These are phyloP conservation scores for Cichorium intybus DNA, from an alignment of 140 eudicot species.

Conservation along the genomic window DNA sequence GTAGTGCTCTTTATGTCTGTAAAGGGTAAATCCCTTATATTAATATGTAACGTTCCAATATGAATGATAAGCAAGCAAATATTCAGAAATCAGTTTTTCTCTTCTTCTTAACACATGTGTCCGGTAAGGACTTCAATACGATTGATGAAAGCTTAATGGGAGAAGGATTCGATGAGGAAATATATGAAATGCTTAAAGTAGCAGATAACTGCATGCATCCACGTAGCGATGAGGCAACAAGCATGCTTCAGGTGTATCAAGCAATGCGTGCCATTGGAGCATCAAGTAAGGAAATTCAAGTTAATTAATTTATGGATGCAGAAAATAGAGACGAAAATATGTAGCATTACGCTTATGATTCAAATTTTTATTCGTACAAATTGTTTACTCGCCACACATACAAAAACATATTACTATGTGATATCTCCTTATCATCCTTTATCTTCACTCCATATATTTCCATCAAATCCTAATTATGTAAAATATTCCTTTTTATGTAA, in stretches of 20 bases:
- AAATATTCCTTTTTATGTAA: no score
- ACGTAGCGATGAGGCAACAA: constrained; percentile 1
- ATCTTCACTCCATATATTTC: background rate
- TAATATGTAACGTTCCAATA: no score
- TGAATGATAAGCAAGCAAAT: no score
- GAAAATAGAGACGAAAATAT: background rate
- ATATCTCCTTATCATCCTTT: background rate
- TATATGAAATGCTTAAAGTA: constrained; percentile 13
- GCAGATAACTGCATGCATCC: constrained; percentile 21
- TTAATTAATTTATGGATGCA: background rate
- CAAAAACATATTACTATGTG: background rate
- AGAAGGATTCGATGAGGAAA: constrained; percentile 20
- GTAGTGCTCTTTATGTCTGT: no score
- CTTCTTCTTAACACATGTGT: no score
- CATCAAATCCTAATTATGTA: no score
- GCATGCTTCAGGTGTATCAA: constrained; percentile 21
- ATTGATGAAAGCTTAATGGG: constrained; percentile 20
- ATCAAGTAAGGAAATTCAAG: constrained; percentile 8
- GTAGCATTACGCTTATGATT: background rate
- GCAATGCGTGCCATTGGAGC: background rate
- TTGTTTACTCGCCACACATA: no score
- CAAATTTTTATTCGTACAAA: background rate
- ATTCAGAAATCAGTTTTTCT: no score
- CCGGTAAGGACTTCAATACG: background rate
- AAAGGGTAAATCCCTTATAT: no score